A percentile compares a stretch with the other conserved stretches of the same genome.
phyloP scores from a whole-genome alignment of 805 yeast genomes.

The Saccharomycopsis sp. region DNA sequence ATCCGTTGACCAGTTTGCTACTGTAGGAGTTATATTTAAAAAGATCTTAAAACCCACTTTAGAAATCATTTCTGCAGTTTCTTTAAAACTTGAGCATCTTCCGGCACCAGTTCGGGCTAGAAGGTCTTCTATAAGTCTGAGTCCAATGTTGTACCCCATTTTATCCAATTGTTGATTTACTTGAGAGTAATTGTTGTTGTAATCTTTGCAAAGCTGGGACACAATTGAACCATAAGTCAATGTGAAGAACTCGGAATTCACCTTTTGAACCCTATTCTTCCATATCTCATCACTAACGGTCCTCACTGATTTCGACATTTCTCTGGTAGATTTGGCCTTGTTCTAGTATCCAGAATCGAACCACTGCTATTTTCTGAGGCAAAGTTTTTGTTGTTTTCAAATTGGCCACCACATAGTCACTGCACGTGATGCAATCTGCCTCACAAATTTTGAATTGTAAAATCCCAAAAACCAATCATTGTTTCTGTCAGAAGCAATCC shows the following conservation, averaged over 20 bases:
- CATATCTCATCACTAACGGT: slow-evolving; percentile 79
- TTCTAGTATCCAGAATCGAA: no score
- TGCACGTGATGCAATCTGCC: no score
- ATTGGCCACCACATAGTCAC: no score
- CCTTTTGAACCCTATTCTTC: slow-evolving; percentile 80
- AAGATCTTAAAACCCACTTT: slow-evolving; percentile 88
- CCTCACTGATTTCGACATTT: slow-evolving; percentile 32
- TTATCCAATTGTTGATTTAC: slow-evolving; percentile 78
- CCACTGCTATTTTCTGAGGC: no score
- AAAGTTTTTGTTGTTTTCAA: no score
- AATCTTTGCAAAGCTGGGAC: slow-evolving; percentile 80
- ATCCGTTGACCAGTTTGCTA: slow-evolving; percentile 69
- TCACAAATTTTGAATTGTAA: no score
- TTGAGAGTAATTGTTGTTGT: slow-evolving; percentile 57
- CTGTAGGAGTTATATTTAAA: slow-evolving; percentile 67
- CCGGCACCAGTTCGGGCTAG: slow-evolving; percentile 80
- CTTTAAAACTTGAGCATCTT: slow-evolving; percentile 69
- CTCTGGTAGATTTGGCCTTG: not conserved
- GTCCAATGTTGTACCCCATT: slow-evolving; percentile 95
- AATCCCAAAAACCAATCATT: no score
- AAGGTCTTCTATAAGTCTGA: slow-evolving; percentile 85
- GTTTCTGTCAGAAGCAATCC: no score
- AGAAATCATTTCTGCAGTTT: slow-evolving; percentile 77
- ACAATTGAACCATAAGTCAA: slow-evolving; percentile 92
- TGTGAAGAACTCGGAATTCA: slow-evolving; percentile 92